Percentiles rank a stretch among this genome's conserved stretches.
phyloP scores from a whole-genome alignment of 1,284 basidiomycete species.

The Trichosporon sp. region DNA sequence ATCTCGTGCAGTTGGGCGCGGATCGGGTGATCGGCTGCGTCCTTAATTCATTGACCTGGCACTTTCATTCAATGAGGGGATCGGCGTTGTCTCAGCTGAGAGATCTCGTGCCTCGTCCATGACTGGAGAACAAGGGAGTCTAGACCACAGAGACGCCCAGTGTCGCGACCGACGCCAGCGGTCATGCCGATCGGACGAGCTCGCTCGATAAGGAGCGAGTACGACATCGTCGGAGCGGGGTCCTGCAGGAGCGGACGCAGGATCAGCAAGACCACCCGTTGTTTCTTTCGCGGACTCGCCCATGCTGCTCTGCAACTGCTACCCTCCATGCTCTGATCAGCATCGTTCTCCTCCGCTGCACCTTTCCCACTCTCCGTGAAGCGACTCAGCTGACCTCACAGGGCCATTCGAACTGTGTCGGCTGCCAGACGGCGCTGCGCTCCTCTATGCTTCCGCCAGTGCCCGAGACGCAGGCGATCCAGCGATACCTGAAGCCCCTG shows the following conservation, averaged over 20 bases:
- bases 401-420: constrained; percentile 56
- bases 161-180: background rate
- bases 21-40: background rate
- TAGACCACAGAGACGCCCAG: background rate
- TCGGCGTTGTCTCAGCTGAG: background rate
- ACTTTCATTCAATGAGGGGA: background rate
- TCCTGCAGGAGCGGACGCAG: background rate
- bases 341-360: no score
- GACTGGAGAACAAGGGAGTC: background rate
- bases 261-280: no score
- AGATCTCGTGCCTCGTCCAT: background rate
- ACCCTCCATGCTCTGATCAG: no score
- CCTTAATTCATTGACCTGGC: background rate
- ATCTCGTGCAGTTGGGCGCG: background rate
- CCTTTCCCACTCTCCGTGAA: no score
- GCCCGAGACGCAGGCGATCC: constrained; percentile 45
- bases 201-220: background rate
- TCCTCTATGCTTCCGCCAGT: constrained; percentile 45
- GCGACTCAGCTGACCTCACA: constrained; percentile 23
- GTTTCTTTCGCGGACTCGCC: no score
- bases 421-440: constrained; percentile 52
- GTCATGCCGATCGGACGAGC: background rate
- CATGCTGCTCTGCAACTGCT: no score
- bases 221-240: no score
- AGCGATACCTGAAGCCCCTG: constrained; percentile 49